Conservation (phyloP, 495 filamentous ascomycete species). For the Clohesyomyces aquaticus region DNA sequence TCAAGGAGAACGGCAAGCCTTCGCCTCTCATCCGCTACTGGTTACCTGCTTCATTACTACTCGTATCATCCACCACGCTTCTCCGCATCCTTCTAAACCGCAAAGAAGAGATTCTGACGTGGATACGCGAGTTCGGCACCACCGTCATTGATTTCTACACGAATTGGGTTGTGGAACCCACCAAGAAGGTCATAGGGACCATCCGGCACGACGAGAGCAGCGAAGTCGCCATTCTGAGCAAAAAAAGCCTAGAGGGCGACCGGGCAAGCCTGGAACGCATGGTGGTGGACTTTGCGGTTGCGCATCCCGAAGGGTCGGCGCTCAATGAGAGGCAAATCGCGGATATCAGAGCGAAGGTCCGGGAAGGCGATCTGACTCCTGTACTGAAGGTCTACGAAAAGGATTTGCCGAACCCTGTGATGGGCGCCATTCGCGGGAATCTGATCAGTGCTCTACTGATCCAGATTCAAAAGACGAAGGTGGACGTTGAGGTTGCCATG, state of each 20-base stretch:
- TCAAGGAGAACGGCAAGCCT: conserved; percentile 71
- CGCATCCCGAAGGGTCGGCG: conserved; percentile 63
- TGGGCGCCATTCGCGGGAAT: conserved; percentile 79
- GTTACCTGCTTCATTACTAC: conserved; percentile 68
- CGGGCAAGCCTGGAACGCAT: conserved; percentile 91
- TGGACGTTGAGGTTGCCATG: conserved; percentile 94
- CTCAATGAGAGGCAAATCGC: conserved; percentile 65
- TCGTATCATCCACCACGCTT: conserved; percentile 75
- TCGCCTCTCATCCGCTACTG: conserved; percentile 81
- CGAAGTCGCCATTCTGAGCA: conserved; percentile 95
- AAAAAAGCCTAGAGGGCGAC: conserved; percentile 83
- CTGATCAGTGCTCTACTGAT: conserved; percentile 90
- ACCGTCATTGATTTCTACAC: conserved; percentile 88
- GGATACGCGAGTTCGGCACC: conserved; percentile 72
- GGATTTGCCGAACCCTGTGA: conserved; percentile 77
- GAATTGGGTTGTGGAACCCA: conserved; percentile 92
- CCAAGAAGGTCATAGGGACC: conserved; percentile 79
- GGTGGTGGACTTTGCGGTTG: conserved; percentile 91
- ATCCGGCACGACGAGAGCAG: conserved; percentile 89
- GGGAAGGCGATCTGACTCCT: conserved; percentile 89
- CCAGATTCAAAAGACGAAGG: conserved; percentile 98
- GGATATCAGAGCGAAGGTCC: conserved; percentile 73
- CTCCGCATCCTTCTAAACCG: conserved; percentile 73
- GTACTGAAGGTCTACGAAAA: conserved; percentile 88
- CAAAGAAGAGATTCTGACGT: conserved; percentile 71